Evolutionary conservation across 257 asterid species (phyloP).

Genomic region (Salvia splendens): DNA sequence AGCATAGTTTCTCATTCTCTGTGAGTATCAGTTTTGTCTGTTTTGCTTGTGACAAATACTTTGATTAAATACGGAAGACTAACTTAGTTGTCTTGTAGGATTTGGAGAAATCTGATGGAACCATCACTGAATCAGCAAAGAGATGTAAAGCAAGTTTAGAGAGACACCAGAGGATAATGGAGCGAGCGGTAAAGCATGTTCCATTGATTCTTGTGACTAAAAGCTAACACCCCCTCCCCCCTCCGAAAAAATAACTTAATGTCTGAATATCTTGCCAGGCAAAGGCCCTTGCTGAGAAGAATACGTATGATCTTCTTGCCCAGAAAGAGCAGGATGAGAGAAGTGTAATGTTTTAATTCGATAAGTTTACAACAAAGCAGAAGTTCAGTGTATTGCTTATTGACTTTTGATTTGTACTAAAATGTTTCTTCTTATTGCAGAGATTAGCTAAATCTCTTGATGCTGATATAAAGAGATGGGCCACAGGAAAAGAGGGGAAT

Average conservation of each 20-base stretch:
- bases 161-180: slow-evolving; percentile 92
- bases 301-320: slow-evolving; percentile 74
- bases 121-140: slow-evolving; percentile 66
- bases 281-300: slow-evolving; percentile 93
- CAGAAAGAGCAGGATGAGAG: slow-evolving; percentile 94
- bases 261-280: slow-evolving; percentile 51
- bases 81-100: slow-evolving; percentile 54
- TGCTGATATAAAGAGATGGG: slow-evolving; percentile 92
- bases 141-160: slow-evolving; percentile 79
- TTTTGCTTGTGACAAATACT: slow-evolving; percentile 19
- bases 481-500: slow-evolving; percentile 79
- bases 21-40: slow-evolving; percentile 47
- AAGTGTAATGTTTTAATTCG: slow-evolving; percentile 50
- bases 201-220: slow-evolving; percentile 23
- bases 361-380: neutral
- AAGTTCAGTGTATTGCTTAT: slow-evolving; percentile 3
- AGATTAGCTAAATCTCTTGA: slow-evolving; percentile 80
- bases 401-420: neutral
- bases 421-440: slow-evolving; percentile 48
- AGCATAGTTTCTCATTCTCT: slow-evolving; percentile 71
- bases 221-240: neutral
- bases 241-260: neutral
- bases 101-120: slow-evolving; percentile 55
- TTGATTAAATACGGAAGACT: slow-evolving; percentile 24
- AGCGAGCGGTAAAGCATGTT: slow-evolving; percentile 64